Base-by-base conservation (phyloP, 1,284 basidiomycete species). In the Boletus hoseneyae region DNA sequence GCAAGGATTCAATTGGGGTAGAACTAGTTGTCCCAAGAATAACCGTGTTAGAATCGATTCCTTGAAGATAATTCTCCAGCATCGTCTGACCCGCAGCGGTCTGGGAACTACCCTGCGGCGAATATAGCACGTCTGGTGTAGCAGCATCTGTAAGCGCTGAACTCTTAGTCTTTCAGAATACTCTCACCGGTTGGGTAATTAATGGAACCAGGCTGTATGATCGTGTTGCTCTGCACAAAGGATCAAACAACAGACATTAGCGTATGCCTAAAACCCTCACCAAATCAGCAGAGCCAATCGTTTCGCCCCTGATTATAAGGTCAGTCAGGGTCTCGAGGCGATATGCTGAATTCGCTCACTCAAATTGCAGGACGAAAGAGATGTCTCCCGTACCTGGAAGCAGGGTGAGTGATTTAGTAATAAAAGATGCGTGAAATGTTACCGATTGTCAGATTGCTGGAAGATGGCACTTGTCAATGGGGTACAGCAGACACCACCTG, bases 41-140 rank as follows among this genome's bases (percentile, higher is more conserved):
- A 15, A 73, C 72, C 0, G 82, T 81, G 39, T 73, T 70, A 3
- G 80, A 80, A 52, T 80, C 70, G 25, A 84, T 63, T 18, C 84
- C 87, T 68, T 87, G 82, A 10, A 90, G 68, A 63, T 82, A 90
- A 64, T 87, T 85, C 68, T 87, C 79, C 42, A 90, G 75, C 55
- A 90, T 63, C 6, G 62, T 62, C 55, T 76, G 76, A 21, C 87
- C 87, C 3, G 83, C 67, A 25, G 50, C 76, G 4, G 72, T 61
- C 30, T 79, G 70, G 9, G 78, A 78, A 25, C 61, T 66, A 3
- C 83, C 85, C 57, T 80, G 75, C 0, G 87, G 87, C 21, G 77
- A 70, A 66, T 80, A 90, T 48, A 81, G 74, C 12, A 90, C 83
- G 55, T 83, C 80, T 74, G 52, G 16, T 7, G 9, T 23, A 27